Base-by-base conservation (phyloP, 2,329 filamentous ascomycete species). In the Cladosporium sp. region DNA sequence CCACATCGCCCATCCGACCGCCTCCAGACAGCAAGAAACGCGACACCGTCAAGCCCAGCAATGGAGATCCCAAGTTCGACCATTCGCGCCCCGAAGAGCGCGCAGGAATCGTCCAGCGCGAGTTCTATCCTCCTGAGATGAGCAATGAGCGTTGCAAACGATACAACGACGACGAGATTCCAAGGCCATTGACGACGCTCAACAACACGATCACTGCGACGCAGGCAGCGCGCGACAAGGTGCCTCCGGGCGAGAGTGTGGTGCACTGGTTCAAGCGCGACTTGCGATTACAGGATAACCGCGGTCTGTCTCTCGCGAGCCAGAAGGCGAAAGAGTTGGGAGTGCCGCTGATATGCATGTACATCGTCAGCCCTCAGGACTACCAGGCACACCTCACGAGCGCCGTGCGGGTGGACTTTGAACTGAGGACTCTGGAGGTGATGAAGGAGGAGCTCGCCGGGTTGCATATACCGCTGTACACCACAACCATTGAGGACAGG, bases 261-360 rank as follows among this genome's bases (percentile, higher is more conserved):
- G 80, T 95, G 0, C 88, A 95, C 70, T 95, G 90, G 90, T 95
- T 92, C 74, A 95, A 93, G 70, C 83, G 81, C 63, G 91, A 95
- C 66, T 70, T 95, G 46, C 79, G 90, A 2, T 76, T 79, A 1
- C 68, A 72, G 0, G 91, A 96, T 67, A 95, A 95, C 66, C 85
- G 80, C 8, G 81, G 81, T 0, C 69, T 95, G 19, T 77, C 79
- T 33, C 69, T 83, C 56, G 90, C 90, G 0, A 83, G 80, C 52
- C 72, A 82, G 53, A 77, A 78, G 45, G 88, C 89, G 1, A 83
- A 81, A 54, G 77, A 82, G 35, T 76, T 81, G n/a, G 78, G 79
- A 0, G 77, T 91, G 0, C 85, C 89, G 1, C 71, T 95, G 35
- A 80, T 95, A 35, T 81, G 82, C 52, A 69, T 95, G 43, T 95